These are phyloP conservation scores for Pyrenula aspistea DNA, from an alignment of 495 filamentous ascomycete genomes.

Conservation along the genomic window DNA sequence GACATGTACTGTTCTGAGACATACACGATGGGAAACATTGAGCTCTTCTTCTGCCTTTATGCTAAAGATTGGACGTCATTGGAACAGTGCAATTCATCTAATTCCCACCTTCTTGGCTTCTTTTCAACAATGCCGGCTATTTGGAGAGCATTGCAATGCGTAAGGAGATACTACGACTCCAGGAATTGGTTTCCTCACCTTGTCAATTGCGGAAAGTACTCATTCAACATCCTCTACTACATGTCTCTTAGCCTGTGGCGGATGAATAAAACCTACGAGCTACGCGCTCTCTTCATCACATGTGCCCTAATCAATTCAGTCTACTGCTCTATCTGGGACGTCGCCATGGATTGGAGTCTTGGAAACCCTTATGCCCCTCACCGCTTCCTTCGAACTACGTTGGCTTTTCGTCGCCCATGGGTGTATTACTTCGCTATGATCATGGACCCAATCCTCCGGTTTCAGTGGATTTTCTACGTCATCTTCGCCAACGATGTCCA, in stretches of 20 bases:
- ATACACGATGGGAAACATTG: conserved; percentile 79
- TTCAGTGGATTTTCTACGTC: conserved; percentile 91
- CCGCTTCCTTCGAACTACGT: conserved; percentile 63
- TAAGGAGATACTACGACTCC: conserved; percentile 82
- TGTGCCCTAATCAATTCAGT: conserved; percentile 69
- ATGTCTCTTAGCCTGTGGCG: conserved; percentile 70
- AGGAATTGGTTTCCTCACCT: conserved; percentile 82
- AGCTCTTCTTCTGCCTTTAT: conserved; percentile 92
- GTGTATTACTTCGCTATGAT: conserved; percentile 78
- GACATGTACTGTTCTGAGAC: conserved; percentile 96
- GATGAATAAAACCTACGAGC: conserved; percentile 43
- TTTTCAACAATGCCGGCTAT: conserved; percentile 74
- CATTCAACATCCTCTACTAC: conserved; percentile 70
- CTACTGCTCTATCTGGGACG: conserved; percentile 85
- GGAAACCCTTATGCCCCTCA: conserved; percentile 60
- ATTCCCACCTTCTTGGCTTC: conserved; percentile 78
- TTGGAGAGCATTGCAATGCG: conserved; percentile 81
- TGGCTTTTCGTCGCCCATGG: conserved; percentile 64
- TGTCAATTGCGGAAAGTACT: conserved; percentile 86
- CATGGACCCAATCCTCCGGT: conserved; percentile 77
- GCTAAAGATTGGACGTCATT: conserved; percentile 60
- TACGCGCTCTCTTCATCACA: conserved; percentile 60
- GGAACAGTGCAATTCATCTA: conserved; percentile 66
- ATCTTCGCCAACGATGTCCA: conserved; percentile 68
- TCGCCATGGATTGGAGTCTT: conserved; percentile 93